Evolutionary conservation across 108 stramenopile genomes (phyloP).

Genomic region (Pseudonitzschia multiseries): DNA sequence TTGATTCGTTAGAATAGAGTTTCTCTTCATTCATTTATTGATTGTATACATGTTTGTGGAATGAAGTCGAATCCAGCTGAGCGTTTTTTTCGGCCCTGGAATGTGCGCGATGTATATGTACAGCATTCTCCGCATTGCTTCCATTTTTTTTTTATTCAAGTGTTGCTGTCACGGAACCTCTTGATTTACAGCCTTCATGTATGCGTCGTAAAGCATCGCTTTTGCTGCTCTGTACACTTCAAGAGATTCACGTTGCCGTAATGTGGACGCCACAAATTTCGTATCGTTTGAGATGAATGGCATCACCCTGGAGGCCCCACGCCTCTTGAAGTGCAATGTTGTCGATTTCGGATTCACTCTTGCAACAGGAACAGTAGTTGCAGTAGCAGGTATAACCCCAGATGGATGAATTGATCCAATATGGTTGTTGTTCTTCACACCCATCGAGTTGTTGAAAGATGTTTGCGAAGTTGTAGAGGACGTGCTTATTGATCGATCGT

Average conservation of each 20-base stretch:
- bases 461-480: constrained; percentile 2
- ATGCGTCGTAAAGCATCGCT: constrained; percentile 50
- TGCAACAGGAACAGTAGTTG: neutral
- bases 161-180: neutral
- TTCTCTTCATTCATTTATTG: neutral
- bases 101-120: constrained; percentile 2
- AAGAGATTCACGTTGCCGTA: constrained; percentile 31
- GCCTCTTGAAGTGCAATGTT: neutral
- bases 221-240: constrained; percentile 37
- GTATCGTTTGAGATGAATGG: constrained; percentile 43
- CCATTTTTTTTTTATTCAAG: neutral
- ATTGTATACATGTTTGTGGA: neutral
- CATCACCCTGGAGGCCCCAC: neutral
- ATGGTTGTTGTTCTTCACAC: neutral
- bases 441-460: constrained; percentile 6
- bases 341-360: neutral
- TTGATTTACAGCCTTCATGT: constrained; percentile 29
- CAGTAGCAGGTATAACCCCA: neutral
- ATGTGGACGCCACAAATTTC: constrained; percentile 26
- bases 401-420: neutral
- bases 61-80: neutral
- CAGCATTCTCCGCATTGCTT: neutral
- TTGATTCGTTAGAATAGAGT: neutral
- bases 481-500: constrained; percentile 11
- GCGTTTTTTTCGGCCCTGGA: neutral